Conservation (phyloP, 768 basidiomycete genomes). For the Multifurca ochricompacta region DNA sequence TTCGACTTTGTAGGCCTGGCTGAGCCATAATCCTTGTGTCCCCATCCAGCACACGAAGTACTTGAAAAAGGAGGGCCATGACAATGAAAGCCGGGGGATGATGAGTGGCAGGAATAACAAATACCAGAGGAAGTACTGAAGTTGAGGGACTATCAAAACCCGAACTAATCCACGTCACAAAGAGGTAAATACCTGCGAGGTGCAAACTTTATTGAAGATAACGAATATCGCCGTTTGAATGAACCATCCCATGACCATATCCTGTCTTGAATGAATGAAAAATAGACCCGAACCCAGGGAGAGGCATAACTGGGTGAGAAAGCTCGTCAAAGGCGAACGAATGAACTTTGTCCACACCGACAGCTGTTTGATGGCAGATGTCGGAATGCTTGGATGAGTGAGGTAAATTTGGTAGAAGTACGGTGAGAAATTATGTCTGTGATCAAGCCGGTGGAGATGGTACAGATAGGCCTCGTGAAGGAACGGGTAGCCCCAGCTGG, state of each 20-base stretch:
- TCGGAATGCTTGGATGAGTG: slow-evolving; percentile 47
- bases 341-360: slow-evolving; percentile 38
- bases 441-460: slow-evolving; percentile 84
- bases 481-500: slow-evolving; percentile 93
- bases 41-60: slow-evolving; percentile 60
- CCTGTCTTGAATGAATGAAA: slow-evolving; percentile 47
- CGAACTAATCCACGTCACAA: background rate
- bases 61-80: slow-evolving; percentile 33
- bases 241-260: slow-evolving; percentile 82
- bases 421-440: slow-evolving; percentile 96
- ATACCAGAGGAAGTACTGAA: slow-evolving; percentile 96
- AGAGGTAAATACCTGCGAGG: slow-evolving; percentile 63
- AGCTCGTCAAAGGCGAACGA: slow-evolving; percentile 72
- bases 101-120: slow-evolving; percentile 80
- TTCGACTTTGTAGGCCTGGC: slow-evolving; percentile 86
- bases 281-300: slow-evolving; percentile 66
- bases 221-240: slow-evolving; percentile 88
- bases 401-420: slow-evolving; percentile 96
- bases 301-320: slow-evolving; percentile 75
- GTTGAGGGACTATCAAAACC: background rate
- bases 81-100: slow-evolving; percentile 55
- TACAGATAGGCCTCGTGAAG: slow-evolving; percentile 89
- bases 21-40: slow-evolving; percentile 82
- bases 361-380: slow-evolving; percentile 19
- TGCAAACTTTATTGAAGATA: slow-evolving; percentile 98